A percentile compares a stretch with the other conserved stretches of the same genome.
Conservation (phyloP, 1,139 yeast genomes). For the Suzukiozyma palmioleophila region DNA sequence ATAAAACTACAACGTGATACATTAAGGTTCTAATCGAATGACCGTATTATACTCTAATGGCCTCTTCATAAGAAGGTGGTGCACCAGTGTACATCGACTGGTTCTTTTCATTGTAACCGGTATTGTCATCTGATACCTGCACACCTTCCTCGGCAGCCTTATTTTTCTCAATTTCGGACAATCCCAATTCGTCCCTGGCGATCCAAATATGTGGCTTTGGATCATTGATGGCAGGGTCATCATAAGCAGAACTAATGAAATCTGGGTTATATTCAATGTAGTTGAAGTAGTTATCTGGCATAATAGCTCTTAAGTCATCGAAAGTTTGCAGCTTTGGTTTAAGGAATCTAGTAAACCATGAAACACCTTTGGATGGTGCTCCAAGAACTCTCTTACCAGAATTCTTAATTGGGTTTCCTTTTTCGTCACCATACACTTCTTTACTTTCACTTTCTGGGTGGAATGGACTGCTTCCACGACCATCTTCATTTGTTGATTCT, state of each 20-base stretch:
- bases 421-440: conserved; percentile 6
- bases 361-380: conserved; percentile 17
- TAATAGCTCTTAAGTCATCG: conserved; percentile 31
- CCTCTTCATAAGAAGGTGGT: conserved; percentile 56
- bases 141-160: conserved; percentile 54
- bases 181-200: conserved; percentile 65
- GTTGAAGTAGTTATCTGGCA: conserved; percentile 40
- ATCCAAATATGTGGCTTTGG: conserved; percentile 68
- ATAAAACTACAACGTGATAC: neutral
- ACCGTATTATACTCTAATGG: conserved; percentile 28
- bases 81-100: conserved; percentile 50
- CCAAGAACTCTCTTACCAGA: conserved; percentile 8
- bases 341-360: conserved; percentile 38
- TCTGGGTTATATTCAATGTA: conserved; percentile 42
- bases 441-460: conserved; percentile 12
- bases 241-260: conserved; percentile 51
- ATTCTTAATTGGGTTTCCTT: conserved; percentile 9
- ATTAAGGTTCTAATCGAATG: too few species aligned
- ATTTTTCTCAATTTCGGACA: conserved; percentile 56
- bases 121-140: conserved; percentile 54
- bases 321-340: conserved; percentile 37
- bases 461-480: conserved; percentile 9
- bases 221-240: conserved; percentile 59
- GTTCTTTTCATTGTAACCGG: conserved; percentile 55
- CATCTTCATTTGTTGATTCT: conserved; percentile 4